Evolutionary conservation across 2,329 filamentous ascomycete genomes (phyloP).

Genomic region (Mycocentrospora acerina): DNA sequence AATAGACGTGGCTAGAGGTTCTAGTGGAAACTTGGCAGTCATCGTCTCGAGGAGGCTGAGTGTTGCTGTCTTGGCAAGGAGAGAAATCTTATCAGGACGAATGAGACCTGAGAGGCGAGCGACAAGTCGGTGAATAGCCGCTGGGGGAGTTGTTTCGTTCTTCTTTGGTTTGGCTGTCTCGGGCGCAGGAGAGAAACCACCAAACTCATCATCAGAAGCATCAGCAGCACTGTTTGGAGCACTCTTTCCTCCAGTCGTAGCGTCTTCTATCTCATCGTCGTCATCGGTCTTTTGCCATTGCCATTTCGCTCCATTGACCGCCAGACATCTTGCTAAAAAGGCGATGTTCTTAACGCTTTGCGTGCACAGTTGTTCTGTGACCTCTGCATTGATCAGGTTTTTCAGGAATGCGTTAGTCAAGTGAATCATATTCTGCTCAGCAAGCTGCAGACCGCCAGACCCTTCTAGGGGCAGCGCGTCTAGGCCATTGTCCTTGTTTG

Average conservation of each 20-base stretch:
- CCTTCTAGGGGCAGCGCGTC: constrained; percentile 64
- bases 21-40: constrained; percentile 60
- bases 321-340: constrained; percentile 71
- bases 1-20: constrained; percentile 63
- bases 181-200: constrained; percentile 26
- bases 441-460: constrained; percentile 69
- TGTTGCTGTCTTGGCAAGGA: constrained; percentile 73
- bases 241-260: constrained; percentile 49
- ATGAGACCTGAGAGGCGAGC: constrained; percentile 76
- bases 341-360: constrained; percentile 80
- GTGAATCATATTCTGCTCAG: constrained; percentile 63
- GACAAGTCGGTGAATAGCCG: constrained; percentile 73
- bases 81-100: constrained; percentile 63
- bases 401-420: constrained; percentile 59
- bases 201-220: constrained; percentile 39
- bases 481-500: constrained; percentile 57
- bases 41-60: constrained; percentile 74
- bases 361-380: constrained; percentile 73
- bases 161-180: constrained; percentile 15
- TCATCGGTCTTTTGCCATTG: constrained; percentile 48
- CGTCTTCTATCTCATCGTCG: constrained; percentile 43
- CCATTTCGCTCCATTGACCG: constrained; percentile 58
- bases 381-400: constrained; percentile 61
- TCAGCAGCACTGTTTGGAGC: constrained; percentile 23
- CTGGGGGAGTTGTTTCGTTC: constrained; percentile 34